A percentile compares a stretch with the other conserved stretches of the same genome.
Evolutionary conservation across 2,329 filamentous ascomycete genomes (phyloP).

Genomic region (Ophiostoma ips): DNA sequence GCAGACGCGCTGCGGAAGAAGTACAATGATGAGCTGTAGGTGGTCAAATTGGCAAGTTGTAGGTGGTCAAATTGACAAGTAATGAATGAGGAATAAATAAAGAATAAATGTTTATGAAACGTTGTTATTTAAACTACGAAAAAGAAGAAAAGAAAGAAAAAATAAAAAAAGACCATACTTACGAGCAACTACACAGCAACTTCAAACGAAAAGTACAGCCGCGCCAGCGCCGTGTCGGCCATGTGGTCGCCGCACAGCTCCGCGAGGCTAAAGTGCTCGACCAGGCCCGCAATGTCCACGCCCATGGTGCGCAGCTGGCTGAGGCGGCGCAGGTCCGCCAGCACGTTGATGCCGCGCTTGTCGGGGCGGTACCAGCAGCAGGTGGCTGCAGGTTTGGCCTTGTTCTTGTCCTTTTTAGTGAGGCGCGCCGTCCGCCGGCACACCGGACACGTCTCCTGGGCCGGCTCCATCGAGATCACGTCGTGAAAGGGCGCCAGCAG

Average conservation of each 20-base stretch:
- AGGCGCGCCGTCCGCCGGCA: neutral
- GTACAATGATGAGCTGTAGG: conserved; percentile 34
- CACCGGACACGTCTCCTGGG: conserved; percentile 1
- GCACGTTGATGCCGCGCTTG: neutral
- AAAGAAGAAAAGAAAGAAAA: neutral
- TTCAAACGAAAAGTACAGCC: neutral
- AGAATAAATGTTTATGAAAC: too few relatives aligned
- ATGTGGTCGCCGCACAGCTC: neutral
- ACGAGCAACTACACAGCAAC: neutral
- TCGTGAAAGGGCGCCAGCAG: neutral
- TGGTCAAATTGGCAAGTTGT: conserved; percentile 12
- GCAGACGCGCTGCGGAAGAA: conserved; percentile 24
- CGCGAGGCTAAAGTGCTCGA: neutral
- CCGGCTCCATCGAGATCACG: too few relatives aligned
- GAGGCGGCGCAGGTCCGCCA: neutral
- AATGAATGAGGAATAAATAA: too few relatives aligned
- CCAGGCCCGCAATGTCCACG: neutral
- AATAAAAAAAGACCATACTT: neutral
- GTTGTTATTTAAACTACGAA: neutral
- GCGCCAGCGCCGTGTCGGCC: neutral
- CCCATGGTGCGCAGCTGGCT: neutral
- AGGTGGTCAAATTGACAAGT: neutral
- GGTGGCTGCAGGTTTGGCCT: neutral
- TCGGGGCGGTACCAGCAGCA: conserved; percentile 8
- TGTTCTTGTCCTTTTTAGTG: neutral